Evolutionary conservation across 1,284 basidiomycete species (phyloP).

Genomic region (Stygiomarasmius scandens): DNA sequence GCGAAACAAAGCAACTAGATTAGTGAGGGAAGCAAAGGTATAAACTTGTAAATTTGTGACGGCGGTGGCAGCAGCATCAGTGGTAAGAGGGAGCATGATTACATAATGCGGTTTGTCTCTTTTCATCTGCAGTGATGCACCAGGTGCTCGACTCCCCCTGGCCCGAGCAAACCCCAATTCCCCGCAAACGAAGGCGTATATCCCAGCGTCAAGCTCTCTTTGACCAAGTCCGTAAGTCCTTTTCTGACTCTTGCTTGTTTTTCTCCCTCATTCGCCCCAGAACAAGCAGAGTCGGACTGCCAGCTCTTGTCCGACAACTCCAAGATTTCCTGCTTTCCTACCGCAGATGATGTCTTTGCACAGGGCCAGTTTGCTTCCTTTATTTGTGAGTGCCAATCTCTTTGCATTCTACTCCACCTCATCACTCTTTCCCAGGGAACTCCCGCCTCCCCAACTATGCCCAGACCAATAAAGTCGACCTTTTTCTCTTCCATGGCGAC

Average conservation of each 20-base stretch:
- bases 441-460: conserved; percentile 48
- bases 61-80: conserved; percentile 65
- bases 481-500: conserved; percentile 63
- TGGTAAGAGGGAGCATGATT: conserved; percentile 23
- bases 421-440: conserved; percentile 41
- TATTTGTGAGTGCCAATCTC: conserved; percentile 60
- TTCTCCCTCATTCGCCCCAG: conserved; percentile 14
- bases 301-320: conserved; percentile 59
- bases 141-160: conserved; percentile 6
- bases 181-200: conserved; percentile 16
- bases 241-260: conserved; percentile 23
- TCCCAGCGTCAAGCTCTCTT: conserved; percentile 9
- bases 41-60: conserved; percentile 59
- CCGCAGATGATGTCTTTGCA: conserved; percentile 47
- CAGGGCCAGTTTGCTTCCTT: conserved; percentile 75
- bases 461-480: conserved; percentile 51
- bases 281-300: conserved; percentile 35
- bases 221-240: conserved; percentile 38
- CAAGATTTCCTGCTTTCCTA: conserved; percentile 74
- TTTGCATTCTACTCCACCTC: conserved; percentile 4
- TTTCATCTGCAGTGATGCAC: too few relatives aligned
- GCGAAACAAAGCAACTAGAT: conserved; percentile 60
- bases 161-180: conserved; percentile 17
- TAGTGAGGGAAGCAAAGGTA: conserved; percentile 51
- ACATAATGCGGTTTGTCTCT: too few relatives aligned